A percentile compares a stretch with the other conserved stretches of the same genome.
These are phyloP conservation scores for Rhazya stricta DNA, from an alignment of 257 asterid genomes.

Conservation along the genomic window DNA sequence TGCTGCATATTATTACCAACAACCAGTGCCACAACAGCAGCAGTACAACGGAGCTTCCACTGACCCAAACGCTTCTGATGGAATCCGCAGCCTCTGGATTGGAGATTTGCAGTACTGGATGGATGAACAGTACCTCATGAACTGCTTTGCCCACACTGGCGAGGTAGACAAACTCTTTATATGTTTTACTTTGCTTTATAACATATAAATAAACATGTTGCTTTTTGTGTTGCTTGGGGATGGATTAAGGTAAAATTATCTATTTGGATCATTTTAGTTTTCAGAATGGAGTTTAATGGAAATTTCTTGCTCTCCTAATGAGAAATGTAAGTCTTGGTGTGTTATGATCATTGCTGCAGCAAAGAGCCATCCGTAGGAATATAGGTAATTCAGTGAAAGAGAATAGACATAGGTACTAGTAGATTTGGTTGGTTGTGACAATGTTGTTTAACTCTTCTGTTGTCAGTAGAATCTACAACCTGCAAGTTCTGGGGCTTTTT, in stretches of 20 bases:
- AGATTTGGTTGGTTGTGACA: background rate
- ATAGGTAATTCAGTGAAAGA: too few relatives aligned
- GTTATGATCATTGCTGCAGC: background rate
- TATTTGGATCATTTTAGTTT: background rate
- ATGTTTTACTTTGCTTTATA: background rate
- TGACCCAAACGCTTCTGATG: constrained; percentile 45
- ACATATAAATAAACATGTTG: too few relatives aligned
- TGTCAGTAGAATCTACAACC: too few relatives aligned
- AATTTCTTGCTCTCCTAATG: too few relatives aligned
- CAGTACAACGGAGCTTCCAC: constrained; percentile 32
- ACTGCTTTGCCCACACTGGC: constrained; percentile 55
- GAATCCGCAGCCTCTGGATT: constrained; percentile 81
- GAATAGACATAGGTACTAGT: background rate
- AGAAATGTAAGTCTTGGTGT: background rate
- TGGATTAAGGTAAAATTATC: too few relatives aligned
- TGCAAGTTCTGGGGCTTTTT: background rate
- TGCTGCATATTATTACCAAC: constrained; percentile 69
- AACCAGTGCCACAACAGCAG: constrained; percentile 35
- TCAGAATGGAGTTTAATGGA: background rate
- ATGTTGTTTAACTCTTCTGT: background rate
- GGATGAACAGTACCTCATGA: constrained; percentile 67
- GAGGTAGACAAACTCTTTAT: constrained; percentile 43
- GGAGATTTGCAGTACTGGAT: constrained; percentile 97
- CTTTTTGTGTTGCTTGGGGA: background rate
- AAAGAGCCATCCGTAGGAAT: background rate